Evolutionary conservation across 768 basidiomycete genomes (phyloP).

Genomic region (Mycena filopes): DNA sequence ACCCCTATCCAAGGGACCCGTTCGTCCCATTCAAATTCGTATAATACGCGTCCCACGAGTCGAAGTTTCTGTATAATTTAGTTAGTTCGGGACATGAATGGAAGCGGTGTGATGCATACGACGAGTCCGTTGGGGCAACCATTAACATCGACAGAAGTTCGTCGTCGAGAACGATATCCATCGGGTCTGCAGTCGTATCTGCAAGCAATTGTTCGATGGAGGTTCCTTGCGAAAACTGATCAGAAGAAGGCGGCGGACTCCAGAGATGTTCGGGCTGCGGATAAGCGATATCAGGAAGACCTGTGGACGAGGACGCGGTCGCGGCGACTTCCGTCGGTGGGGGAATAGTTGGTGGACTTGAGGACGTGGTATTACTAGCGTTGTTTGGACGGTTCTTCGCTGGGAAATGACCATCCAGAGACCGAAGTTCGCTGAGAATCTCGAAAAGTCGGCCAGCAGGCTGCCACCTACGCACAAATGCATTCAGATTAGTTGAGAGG

Average conservation of each 20-base stretch:
- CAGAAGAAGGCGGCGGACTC: not conserved
- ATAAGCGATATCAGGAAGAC: not conserved
- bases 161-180: conserved; percentile 18
- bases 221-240: not conserved
- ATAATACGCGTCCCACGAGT: too few species aligned
- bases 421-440: conserved; percentile 18
- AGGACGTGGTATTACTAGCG: not conserved
- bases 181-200: not conserved
- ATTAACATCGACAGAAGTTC: conserved; percentile 26
- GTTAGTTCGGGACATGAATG: too few species aligned
- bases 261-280: not conserved
- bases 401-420: conserved; percentile 12
- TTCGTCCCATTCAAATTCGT: too few species aligned
- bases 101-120: not conserved
- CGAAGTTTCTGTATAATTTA: too few species aligned
- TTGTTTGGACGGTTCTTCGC: not conserved
- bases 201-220: conserved; percentile 16
- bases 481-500: not conserved
- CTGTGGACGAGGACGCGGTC: not conserved
- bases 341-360: too few species aligned
- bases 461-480: not conserved
- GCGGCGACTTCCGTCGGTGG: not conserved
- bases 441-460: conserved; percentile 17
- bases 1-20: too few species aligned
- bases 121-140: conserved; percentile 3